Evolutionary conservation across 495 filamentous ascomycete genomes (phyloP).

Genomic region (Penicillium nucicola): DNA sequence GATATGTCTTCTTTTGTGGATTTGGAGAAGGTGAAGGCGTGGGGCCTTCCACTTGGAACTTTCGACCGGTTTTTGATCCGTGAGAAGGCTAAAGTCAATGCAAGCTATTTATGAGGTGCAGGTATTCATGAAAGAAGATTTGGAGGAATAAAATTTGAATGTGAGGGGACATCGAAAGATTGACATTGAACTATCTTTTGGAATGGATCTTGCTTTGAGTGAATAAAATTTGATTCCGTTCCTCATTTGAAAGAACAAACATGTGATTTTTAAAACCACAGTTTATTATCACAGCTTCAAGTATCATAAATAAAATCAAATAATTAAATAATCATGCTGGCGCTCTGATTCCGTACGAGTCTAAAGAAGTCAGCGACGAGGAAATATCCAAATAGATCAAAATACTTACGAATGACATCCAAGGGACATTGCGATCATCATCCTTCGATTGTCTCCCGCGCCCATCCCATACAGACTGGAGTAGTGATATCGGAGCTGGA

Average conservation of each 20-base stretch:
- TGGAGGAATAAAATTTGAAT: no score
- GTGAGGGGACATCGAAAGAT: no score
- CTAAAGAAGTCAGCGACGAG: constrained; percentile 10
- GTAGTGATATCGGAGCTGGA: constrained; percentile 19
- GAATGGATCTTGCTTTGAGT: no score
- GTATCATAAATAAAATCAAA: constrained; percentile 2
- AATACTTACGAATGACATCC: constrained; percentile 37
- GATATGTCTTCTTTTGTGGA: constrained; percentile 32
- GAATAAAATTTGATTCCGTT: no score
- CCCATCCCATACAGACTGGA: constrained; percentile 34
- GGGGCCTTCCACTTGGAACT: constrained; percentile 26
- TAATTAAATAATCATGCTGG: constrained; percentile 28
- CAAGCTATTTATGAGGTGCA: constrained; percentile 4
- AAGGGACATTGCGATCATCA: constrained; percentile 31
- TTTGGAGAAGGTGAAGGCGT: constrained; percentile 31
- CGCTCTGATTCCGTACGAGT: constrained; percentile 12
- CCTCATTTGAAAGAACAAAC: no score
- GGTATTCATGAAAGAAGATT: no score
- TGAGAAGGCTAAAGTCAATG: constrained; percentile 24
- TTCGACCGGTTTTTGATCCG: constrained; percentile 38
- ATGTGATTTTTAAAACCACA: no score
- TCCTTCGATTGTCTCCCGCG: constrained; percentile 21
- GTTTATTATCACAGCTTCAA: no score
- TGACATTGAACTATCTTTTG: no score
- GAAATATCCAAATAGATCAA: background rate